Evolutionary conservation across 169 alveolate species (phyloP), one percentile per base, ranked within the genome.

Genomic region (Cryptosporidium felis): DNA sequence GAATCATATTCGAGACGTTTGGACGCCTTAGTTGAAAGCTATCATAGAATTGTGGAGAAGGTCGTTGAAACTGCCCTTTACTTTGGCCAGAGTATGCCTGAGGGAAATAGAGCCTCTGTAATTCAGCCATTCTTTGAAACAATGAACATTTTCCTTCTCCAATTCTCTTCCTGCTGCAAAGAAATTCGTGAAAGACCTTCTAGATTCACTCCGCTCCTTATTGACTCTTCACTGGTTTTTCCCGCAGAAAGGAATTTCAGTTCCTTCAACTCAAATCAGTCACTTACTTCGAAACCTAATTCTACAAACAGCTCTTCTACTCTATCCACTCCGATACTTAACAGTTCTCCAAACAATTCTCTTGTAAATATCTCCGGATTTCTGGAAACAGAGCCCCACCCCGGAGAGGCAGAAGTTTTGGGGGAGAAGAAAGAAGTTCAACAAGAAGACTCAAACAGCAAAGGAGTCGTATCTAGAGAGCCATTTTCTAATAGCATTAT

Each of bases 81-180:
- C 26, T 74, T 74, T 53, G 85, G 85, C 10, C 85, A 74, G 30
- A 74, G 18, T n/a, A 18, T 74, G 23, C 67, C 85, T 1, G 65
- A 49, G 41, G 67, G 74, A 53, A 56, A 74, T 40, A 74, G 21
- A 34, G 56, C 56, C 14, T 47, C 42, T 5, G 26, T 56, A 36
- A 74, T 74, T 38, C 85, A 74, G 40, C 85, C 85, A 36, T 74
- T 74, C 23, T 74, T 74, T 74, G 85, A 74, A 53, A 74, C 85
- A 1, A 53, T 74, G 67, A 74, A 74, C 16, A 49, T 56, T 32
- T 74, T 74, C 23, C 12, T 74, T 12, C 26, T 74, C 4, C 85
- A 74, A 36, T 74, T 74, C 36, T 53, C 85, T 2, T 74, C 85
- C 9, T 74, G 85, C n/a, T 74, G 85, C 23, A 74, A 74, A 38